Percentiles rank a stretch among this genome's conserved stretches.
These are phyloP conservation scores for Plasmodium falciparum DNA, from an alignment of 169 alveolate genomes.

Conservation along the genomic window DNA sequence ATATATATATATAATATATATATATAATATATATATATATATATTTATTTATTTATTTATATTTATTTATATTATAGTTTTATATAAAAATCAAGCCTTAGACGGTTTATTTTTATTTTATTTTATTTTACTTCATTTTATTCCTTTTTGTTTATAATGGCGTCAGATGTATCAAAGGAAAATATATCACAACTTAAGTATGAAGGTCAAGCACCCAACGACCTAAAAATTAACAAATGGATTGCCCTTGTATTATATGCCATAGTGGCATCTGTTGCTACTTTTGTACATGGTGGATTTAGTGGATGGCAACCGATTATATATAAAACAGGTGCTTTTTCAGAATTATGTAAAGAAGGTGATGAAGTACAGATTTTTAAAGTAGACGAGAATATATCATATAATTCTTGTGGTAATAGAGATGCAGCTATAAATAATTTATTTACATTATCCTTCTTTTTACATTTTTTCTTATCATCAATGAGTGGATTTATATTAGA, in stretches of 20 bases:
- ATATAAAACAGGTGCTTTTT: slow-evolving; percentile 72
- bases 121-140: no score
- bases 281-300: slow-evolving; percentile 68
- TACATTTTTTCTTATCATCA: slow-evolving; percentile 66
- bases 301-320: slow-evolving; percentile 75
- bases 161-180: slow-evolving; percentile 4
- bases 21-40: slow-evolving; percentile 1
- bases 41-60: not conserved
- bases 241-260: slow-evolving; percentile 28
- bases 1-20: not conserved
- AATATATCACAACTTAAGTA: slow-evolving; percentile 20
- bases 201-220: not conserved
- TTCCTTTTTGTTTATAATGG: not conserved
- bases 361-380: slow-evolving; percentile 24
- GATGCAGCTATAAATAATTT: slow-evolving; percentile 68
- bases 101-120: no score
- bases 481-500: slow-evolving; percentile 66
- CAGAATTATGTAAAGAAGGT: slow-evolving; percentile 27
- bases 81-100: not conserved
- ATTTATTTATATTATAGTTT: not conserved
- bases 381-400: slow-evolving; percentile 27
- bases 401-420: slow-evolving; percentile 59
- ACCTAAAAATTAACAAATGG: slow-evolving; percentile 36
- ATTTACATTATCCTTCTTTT: slow-evolving; percentile 63
- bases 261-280: slow-evolving; percentile 23